Evolutionary conservation across 2,329 filamentous ascomycete genomes (phyloP), one percentile per base, ranked within the genome.

Genomic region (Incumbomyces delicatus): DNA sequence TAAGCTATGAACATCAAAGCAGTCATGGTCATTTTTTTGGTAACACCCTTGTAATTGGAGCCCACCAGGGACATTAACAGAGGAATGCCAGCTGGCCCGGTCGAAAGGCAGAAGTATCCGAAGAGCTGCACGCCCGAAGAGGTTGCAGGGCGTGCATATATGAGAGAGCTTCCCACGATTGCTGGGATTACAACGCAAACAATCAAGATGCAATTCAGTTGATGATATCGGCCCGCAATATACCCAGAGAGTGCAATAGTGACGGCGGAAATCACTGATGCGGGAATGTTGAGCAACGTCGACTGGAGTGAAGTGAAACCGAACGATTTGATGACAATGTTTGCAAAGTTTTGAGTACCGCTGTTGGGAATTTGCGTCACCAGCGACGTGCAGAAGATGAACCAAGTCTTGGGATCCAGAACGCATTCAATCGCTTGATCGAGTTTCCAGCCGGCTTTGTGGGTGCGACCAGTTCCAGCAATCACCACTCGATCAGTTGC

Each of bases 21-120:
- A 1, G 74, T 78, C 46, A 78, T 71, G 6, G 75, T 77, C 68
- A 76, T 75, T 60, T 78, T 79, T 65, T 79, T 79, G 29, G 75
- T 77, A 16, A 76, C 72, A 13, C 76, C 76, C 11, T 71, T 68
- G 53, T 71, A 75, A 56, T 79, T 78, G 13, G 72, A 67, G 56
- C 75, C 72, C 2, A 77, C 70, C 0, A 79, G 68, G 0, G 75
- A 71, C 61, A 79, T 67, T 10, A 69, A 68, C 1, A 80, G 66
- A 0, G 77, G 76, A 61, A 80, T 68, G 1, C 71, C 71, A 0
- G 73, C 66, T 0, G 76, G 71, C 0, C 75, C 75, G 0, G 73
- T 71, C 1, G 71, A 71, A 2, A 80, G 65, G 8, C 78, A 60
- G 55, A 79, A 80, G 60, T 79, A 80, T 2, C 73, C 76, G 29